phyloP scores from a whole-genome alignment of 2,329 filamentous ascomycete genomes.

The Aspergillus aculeatus region DNA sequence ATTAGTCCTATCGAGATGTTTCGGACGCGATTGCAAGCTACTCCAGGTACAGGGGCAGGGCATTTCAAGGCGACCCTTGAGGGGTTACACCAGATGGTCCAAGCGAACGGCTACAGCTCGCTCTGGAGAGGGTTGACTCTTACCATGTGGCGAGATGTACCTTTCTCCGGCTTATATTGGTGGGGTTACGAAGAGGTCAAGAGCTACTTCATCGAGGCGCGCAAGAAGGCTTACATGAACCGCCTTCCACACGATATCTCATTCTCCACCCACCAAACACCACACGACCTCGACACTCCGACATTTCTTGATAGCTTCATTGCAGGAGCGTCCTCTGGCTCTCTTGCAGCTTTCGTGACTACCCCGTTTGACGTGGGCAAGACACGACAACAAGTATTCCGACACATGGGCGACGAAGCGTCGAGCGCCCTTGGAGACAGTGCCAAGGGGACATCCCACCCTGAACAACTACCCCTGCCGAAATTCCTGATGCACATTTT shows the following conservation, averaged over 20 bases:
- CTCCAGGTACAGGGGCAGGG: slow-evolving; percentile 55
- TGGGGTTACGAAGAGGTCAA: slow-evolving; percentile 91
- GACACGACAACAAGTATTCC: slow-evolving; percentile 83
- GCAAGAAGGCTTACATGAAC: slow-evolving; percentile 48
- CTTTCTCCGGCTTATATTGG: slow-evolving; percentile 97
- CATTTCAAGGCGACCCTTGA: slow-evolving; percentile 77
- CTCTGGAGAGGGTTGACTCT: slow-evolving; percentile 88
- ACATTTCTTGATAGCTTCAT: slow-evolving; percentile 88
- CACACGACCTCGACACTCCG: slow-evolving; percentile 68
- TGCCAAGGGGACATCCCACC: slow-evolving; percentile 37
- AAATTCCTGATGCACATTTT: slow-evolving; percentile 90
- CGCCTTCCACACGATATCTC: slow-evolving; percentile 14
- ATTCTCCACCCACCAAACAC: slow-evolving; percentile 39
- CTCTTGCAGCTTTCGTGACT: slow-evolving; percentile 81
- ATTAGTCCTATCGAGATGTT: slow-evolving; percentile 95
- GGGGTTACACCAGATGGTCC: slow-evolving; percentile 77
- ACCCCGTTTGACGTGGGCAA: slow-evolving; percentile 98
- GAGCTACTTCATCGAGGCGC: slow-evolving; percentile 66
- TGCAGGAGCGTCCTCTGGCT: slow-evolving; percentile 79
- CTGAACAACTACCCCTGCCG: slow-evolving; percentile 76
- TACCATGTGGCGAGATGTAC: slow-evolving; percentile 94
- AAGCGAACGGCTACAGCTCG: slow-evolving; percentile 70
- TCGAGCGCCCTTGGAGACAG: slow-evolving; percentile 17
- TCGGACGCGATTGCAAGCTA: slow-evolving; percentile 85
- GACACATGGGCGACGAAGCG: slow-evolving; percentile 52